These are phyloP conservation scores for Halophytophthora batemanensis DNA, from an alignment of 352 stramenopile species.

Conservation along the genomic window DNA sequence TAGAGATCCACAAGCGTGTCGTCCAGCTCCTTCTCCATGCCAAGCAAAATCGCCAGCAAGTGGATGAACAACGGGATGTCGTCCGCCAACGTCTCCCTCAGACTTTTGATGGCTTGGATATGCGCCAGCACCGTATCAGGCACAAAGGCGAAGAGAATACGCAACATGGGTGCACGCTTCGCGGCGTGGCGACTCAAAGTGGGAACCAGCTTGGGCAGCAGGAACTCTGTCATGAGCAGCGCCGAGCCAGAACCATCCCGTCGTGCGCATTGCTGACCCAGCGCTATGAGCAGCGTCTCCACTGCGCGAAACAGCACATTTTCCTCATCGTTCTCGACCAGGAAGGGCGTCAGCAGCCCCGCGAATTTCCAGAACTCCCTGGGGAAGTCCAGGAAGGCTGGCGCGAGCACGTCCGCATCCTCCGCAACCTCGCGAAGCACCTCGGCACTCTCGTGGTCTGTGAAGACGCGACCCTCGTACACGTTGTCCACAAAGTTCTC, in stretches of 20 bases:
- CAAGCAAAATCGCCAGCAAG: slow-evolving; percentile 60
- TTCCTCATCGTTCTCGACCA: slow-evolving; percentile 47
- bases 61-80: slow-evolving; percentile 80
- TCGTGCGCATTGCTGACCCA: slow-evolving; percentile 46
- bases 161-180: slow-evolving; percentile 56
- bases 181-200: slow-evolving; percentile 16
- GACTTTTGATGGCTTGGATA: slow-evolving; percentile 71
- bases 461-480: slow-evolving; percentile 34
- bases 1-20: slow-evolving; percentile 80
- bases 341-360: slow-evolving; percentile 46
- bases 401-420: slow-evolving; percentile 45
- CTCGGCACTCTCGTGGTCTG: slow-evolving; percentile 31
- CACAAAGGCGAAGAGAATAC: slow-evolving; percentile 62
- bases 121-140: slow-evolving; percentile 48
- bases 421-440: slow-evolving; percentile 47
- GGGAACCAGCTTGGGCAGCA: slow-evolving; percentile 45
- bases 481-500: slow-evolving; percentile 59
- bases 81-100: slow-evolving; percentile 58
- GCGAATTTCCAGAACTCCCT: slow-evolving; percentile 81
- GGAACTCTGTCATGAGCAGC: slow-evolving; percentile 52
- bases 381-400: slow-evolving; percentile 69
- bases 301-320: slow-evolving; percentile 37
- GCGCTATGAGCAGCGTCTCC: slow-evolving; percentile 27
- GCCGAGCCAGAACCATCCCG: slow-evolving; percentile 40
- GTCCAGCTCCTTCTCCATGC: slow-evolving; percentile 68